A percentile compares a stretch with the other conserved stretches of the same genome.
Conservation (phyloP, 352 stramenopile species). For the Globisporangium echinulatum region DNA sequence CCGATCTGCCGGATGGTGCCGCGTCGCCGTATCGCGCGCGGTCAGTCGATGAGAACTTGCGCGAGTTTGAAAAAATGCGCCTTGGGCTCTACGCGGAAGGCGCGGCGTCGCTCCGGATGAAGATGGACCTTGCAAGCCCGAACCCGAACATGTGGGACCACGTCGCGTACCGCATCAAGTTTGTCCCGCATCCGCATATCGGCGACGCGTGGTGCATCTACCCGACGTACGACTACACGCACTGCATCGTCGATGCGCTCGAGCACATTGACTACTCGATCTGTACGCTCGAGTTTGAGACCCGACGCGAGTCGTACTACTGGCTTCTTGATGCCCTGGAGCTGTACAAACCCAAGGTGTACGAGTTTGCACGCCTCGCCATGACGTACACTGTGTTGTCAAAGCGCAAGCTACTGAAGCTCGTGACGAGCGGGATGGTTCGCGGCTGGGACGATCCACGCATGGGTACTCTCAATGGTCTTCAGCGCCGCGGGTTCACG, state of each 20-base stretch:
- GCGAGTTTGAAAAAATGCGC: constrained; percentile 97
- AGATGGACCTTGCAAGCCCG: constrained; percentile 96
- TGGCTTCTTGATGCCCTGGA: constrained; percentile 97
- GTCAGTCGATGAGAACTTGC: constrained; percentile 92
- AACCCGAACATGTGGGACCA: constrained; percentile 99
- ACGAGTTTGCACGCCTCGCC: constrained; percentile 95
- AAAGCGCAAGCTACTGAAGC: constrained; percentile 97
- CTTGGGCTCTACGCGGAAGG: constrained; percentile 86
- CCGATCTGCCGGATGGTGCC: constrained; percentile 47
- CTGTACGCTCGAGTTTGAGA: constrained; percentile 99
- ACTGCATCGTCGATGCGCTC: constrained; percentile 97
- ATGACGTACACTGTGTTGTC: constrained; percentile 98
- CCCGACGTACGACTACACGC: constrained; percentile 99
- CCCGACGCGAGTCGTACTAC: constrained; percentile 97
- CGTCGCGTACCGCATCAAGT: constrained; percentile 98
- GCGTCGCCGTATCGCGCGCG: constrained; percentile 90
- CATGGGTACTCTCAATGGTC: constrained; percentile 96
- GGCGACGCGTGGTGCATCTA: constrained; percentile 99
- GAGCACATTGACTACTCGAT: constrained; percentile 99
- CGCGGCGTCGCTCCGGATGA: constrained; percentile 94
- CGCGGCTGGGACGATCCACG: constrained; percentile 93
- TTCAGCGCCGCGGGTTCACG: constrained; percentile 81
- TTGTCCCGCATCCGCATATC: constrained; percentile 95
- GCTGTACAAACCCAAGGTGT: constrained; percentile 97
- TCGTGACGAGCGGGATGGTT: constrained; percentile 92